Conservation (phyloP, 2,329 filamentous ascomycete species). For the Phialophora tarda region DNA sequence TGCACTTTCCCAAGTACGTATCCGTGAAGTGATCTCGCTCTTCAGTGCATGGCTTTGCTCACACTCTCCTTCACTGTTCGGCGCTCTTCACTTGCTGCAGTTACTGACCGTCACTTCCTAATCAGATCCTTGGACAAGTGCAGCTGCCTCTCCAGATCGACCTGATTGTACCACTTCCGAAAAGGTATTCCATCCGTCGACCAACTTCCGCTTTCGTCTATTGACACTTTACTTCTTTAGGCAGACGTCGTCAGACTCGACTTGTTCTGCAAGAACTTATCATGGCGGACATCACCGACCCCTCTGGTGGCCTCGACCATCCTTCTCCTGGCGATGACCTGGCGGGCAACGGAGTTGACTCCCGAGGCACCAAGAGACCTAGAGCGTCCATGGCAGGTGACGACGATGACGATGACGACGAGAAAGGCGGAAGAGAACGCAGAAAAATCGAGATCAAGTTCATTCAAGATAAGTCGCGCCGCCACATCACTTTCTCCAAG, state of each 20-base stretch:
- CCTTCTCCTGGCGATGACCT: slow-evolving; percentile 74
- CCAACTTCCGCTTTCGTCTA: slow-evolving; percentile 36
- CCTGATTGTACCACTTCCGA: slow-evolving; percentile 17
- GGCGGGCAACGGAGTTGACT: slow-evolving; percentile 73
- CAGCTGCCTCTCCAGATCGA: not conserved
- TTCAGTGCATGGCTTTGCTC: slow-evolving; percentile 12
- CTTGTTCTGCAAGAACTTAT: slow-evolving; percentile 41
- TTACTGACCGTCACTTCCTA: slow-evolving; percentile 23
- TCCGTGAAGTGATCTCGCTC: slow-evolving; percentile 1
- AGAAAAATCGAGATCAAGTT: slow-evolving; percentile 99
- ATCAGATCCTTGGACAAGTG: slow-evolving; percentile 12
- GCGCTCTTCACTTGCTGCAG: slow-evolving; percentile 13
- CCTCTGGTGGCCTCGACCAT: slow-evolving; percentile 73
- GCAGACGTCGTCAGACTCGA: slow-evolving; percentile 30
- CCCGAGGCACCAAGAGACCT: slow-evolving; percentile 86
- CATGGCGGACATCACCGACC: slow-evolving; percentile 81
- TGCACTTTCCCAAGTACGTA: slow-evolving; percentile 7
- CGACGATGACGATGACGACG: slow-evolving; percentile 96
- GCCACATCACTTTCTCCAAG: slow-evolving; percentile 99
- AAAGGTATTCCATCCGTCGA: slow-evolving; percentile 30
- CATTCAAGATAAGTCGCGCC: slow-evolving; percentile 98
- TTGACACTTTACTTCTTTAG: slow-evolving; percentile 39
- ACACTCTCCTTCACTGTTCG: slow-evolving; percentile 5
- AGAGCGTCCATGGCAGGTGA: slow-evolving; percentile 79
- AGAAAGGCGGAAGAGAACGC: slow-evolving; percentile 96